Conservation (phyloP, 2,329 filamentous ascomycete genomes). For the Zymoseptoria pseudotritici region DNA sequence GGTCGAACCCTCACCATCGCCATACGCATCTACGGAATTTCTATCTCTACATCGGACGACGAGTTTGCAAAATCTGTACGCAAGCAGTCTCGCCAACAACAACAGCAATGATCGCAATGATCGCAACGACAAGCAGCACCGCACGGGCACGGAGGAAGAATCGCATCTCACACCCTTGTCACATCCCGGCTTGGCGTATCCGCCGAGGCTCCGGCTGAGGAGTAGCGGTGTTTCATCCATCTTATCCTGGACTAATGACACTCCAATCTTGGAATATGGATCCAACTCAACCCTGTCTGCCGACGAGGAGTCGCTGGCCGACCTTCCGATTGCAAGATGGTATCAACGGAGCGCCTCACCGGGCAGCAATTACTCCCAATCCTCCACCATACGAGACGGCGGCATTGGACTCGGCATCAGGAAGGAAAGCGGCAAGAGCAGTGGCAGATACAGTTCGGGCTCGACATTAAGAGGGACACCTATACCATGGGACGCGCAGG, state of each 20-base stretch:
- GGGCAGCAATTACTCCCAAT: conserved; percentile 20
- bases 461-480: conserved; percentile 26
- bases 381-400: conserved; percentile 21
- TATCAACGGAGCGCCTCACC: conserved; percentile 22
- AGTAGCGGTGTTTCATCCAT: conserved; percentile 24
- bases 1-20: conserved; percentile 22
- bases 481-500: conserved; percentile 22
- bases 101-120: conserved; percentile 10
- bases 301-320: conserved; percentile 3
- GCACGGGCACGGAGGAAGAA: conserved; percentile 16
- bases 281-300: conserved; percentile 19
- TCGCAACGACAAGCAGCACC: conserved; percentile 8
- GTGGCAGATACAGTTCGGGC: conserved; percentile 21
- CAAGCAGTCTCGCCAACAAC: not conserved
- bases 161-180: conserved; percentile 18
- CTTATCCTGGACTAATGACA: conserved; percentile 19
- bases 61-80: not conserved
- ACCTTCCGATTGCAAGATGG: conserved; percentile 13
- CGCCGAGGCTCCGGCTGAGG: conserved; percentile 13
- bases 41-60: not conserved
- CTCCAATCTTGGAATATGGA: conserved; percentile 16
- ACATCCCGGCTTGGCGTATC: conserved; percentile 14
- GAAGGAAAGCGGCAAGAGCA: conserved; percentile 13
- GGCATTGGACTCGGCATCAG: conserved; percentile 14
- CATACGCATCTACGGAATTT: not conserved